Conservation (phyloP, 23 red algal genomes). For the Gracilaria caudata region DNA sequence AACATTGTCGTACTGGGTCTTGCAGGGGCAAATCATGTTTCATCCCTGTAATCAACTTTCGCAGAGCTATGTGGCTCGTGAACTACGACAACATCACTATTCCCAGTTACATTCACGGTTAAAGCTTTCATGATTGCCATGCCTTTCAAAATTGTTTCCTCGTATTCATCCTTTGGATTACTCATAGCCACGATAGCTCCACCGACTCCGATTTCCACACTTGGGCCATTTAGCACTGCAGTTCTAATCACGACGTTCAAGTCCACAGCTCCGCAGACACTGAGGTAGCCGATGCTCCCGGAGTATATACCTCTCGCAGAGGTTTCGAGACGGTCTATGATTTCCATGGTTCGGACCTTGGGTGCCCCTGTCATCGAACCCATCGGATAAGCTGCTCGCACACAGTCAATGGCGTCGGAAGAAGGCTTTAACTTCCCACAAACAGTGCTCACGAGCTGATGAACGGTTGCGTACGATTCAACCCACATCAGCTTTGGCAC, state of each 20-base stretch:
- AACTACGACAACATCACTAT: constrained; percentile 19
- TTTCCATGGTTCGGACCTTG: constrained; percentile 90
- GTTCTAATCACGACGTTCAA: constrained; percentile 98
- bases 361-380: constrained; percentile 99
- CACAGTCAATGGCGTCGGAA: constrained; percentile 75
- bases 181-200: constrained; percentile 90
- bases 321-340: constrained; percentile 85
- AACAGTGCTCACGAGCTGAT: constrained; percentile 95
- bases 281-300: constrained; percentile 93
- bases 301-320: constrained; percentile 88
- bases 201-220: constrained; percentile 83
- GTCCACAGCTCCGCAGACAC: constrained; percentile 76
- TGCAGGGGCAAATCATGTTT: background rate
- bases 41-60: background rate
- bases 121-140: constrained; percentile 77
- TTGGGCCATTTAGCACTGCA: constrained; percentile 59
- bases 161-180: constrained; percentile 80
- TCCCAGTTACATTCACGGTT: constrained; percentile 32
- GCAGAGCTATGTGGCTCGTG: background rate
- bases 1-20: background rate
- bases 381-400: constrained; percentile 93
- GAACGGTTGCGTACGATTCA: constrained; percentile 92
- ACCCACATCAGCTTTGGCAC: constrained; percentile 92
- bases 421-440: constrained; percentile 71
- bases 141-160: constrained; percentile 93